Conservation (phyloP, 306 rosid genomes). For the Castanea sativa region DNA sequence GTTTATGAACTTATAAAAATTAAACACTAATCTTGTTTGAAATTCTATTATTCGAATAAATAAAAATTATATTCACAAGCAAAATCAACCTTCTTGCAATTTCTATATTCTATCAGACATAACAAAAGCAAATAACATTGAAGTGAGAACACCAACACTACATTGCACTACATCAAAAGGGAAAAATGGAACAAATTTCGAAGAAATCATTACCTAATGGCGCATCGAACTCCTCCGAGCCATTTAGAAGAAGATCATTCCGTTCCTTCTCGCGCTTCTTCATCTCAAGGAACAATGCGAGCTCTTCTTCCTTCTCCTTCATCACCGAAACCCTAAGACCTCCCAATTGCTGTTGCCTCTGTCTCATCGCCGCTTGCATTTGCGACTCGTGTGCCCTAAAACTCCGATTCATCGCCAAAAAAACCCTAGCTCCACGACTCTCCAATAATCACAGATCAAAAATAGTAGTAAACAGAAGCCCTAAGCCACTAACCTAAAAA, state of each 20-base stretch:
- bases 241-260: slow-evolving; percentile 71
- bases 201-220: slow-evolving; percentile 53
- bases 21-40: no score
- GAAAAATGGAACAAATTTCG: background rate
- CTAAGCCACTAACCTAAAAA: slow-evolving; percentile 18
- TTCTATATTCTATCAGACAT: slow-evolving; percentile 1
- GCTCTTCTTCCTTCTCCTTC: slow-evolving; percentile 89
- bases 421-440: slow-evolving; percentile 27
- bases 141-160: background rate
- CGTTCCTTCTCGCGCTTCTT: slow-evolving; percentile 88
- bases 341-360: slow-evolving; percentile 62
- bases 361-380: slow-evolving; percentile 61
- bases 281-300: slow-evolving; percentile 82
- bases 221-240: slow-evolving; percentile 66
- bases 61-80: background rate
- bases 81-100: slow-evolving; percentile 9
- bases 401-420: slow-evolving; percentile 75
- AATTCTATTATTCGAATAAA: no score
- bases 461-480: slow-evolving; percentile 8
- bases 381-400: slow-evolving; percentile 77
- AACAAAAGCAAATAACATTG: background rate
- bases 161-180: background rate
- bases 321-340: slow-evolving; percentile 37
- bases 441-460: slow-evolving; percentile 22
- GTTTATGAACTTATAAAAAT: no score